A percentile compares a stretch with the other conserved stretches of the same genome.
phyloP scores from a whole-genome alignment of 78 protist genomes.

The Polysphondylium violaceum region DNA sequence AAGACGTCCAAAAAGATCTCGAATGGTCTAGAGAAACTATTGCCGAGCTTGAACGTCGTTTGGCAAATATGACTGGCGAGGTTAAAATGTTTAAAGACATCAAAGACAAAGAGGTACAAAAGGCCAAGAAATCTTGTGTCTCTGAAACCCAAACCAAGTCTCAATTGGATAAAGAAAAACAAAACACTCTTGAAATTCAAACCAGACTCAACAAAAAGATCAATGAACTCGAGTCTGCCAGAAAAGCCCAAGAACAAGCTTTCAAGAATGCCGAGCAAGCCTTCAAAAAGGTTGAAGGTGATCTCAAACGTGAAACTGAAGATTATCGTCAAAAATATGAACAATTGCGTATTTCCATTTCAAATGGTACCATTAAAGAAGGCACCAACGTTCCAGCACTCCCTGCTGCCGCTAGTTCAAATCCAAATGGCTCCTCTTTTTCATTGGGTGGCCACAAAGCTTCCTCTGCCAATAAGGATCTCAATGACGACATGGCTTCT shows the following conservation, averaged over 20 bases:
- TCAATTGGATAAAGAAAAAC: conserved; percentile 40
- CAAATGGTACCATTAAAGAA: conserved; percentile 11
- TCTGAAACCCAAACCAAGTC: conserved; percentile 22
- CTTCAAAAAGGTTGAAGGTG: conserved; percentile 49
- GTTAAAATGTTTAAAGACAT: conserved; percentile 68
- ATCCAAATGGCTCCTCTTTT: background rate
- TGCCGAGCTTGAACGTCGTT: conserved; percentile 68
- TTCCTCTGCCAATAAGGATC: too few species aligned
- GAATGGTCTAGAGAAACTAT: conserved; percentile 77
- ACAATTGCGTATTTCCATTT: conserved; percentile 1
- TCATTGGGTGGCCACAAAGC: background rate
- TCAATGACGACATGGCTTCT: background rate
- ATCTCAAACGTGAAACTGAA: conserved; percentile 10
- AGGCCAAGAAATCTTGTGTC: conserved; percentile 8
- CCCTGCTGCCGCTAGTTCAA: background rate
- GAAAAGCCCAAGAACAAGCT: conserved; percentile 38
- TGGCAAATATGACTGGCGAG: conserved; percentile 23
- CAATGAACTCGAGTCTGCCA: background rate
- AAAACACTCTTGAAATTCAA: background rate
- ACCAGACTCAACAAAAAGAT: conserved; percentile 32
- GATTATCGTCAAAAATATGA: conserved; percentile 32
- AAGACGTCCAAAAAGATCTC: conserved; percentile 43
- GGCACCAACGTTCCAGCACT: background rate
- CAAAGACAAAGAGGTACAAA: conserved; percentile 41
- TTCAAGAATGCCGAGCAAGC: conserved; percentile 32